phyloP scores from a whole-genome alignment of 2,329 filamentous ascomycete genomes.

The Diplodia corticola region DNA sequence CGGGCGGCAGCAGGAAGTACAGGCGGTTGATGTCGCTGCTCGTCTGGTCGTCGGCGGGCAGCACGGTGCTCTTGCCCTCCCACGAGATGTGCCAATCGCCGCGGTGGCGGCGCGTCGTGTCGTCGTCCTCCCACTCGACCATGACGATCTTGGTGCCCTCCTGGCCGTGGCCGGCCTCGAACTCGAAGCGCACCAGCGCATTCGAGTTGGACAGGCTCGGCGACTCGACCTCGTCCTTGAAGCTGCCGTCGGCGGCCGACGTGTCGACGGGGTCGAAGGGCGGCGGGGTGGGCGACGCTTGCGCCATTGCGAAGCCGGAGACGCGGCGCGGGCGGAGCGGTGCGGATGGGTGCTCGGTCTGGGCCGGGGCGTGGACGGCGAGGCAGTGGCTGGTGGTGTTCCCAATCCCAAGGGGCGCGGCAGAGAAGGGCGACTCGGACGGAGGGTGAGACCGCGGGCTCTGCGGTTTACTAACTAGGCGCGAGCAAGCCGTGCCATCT shows the following conservation, averaged over 20 bases:
- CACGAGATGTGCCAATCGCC: slow-evolving; percentile 77
- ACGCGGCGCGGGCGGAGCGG: slow-evolving; percentile 19
- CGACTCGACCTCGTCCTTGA: slow-evolving; percentile 46
- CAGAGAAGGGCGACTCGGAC: background rate
- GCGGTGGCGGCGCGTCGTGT: slow-evolving; percentile 47
- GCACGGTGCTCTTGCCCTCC: slow-evolving; percentile 74
- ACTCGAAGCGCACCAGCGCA: slow-evolving; percentile 83
- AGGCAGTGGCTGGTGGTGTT: background rate
- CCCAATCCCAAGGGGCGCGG: background rate
- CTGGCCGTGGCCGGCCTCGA: slow-evolving; percentile 72
- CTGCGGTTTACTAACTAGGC: background rate
- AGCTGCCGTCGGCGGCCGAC: slow-evolving; percentile 31
- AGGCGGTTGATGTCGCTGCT: slow-evolving; percentile 60
- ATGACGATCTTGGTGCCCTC: slow-evolving; percentile 90
- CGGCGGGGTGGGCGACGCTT: slow-evolving; percentile 34
- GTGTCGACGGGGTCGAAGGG: slow-evolving; percentile 47
- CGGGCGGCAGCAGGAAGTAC: slow-evolving; percentile 79
- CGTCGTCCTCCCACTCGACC: slow-evolving; percentile 81
- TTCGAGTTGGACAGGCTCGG: slow-evolving; percentile 52
- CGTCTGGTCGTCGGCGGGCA: slow-evolving; percentile 62
- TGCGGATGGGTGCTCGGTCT: slow-evolving; percentile 5
- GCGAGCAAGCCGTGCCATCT: slow-evolving; percentile 19
- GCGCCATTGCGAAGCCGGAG: slow-evolving; percentile 30
- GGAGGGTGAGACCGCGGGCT: background rate
- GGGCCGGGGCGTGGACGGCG: background rate